phyloP scores from a whole-genome alignment of 179 eudicot species.

The Pouteria campechiana region DNA sequence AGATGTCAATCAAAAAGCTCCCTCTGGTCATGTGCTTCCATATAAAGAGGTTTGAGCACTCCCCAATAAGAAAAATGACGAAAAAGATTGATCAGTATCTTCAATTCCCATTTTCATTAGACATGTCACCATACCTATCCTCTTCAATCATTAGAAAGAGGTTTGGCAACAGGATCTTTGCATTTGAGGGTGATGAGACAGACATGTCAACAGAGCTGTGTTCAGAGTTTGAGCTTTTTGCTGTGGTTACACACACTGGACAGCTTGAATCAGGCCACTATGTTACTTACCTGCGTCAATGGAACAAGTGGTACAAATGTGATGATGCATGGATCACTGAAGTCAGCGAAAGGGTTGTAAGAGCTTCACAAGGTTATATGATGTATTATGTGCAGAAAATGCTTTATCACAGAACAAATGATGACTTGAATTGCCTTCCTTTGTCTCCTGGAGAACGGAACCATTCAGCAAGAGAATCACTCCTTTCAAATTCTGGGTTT shows the following conservation, averaged over 20 bases:
- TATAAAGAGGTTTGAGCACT: constrained; percentile 55
- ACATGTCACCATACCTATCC: constrained; percentile 50
- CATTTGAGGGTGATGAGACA: constrained; percentile 30
- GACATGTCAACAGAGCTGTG: constrained; percentile 25
- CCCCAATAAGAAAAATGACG: constrained; percentile 29
- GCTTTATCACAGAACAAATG: constrained; percentile 18
- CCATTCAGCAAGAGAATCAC: constrained; percentile 27
- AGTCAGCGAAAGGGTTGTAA: constrained; percentile 41
- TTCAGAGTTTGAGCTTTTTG: constrained; percentile 48
- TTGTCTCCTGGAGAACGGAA: constrained; percentile 22
- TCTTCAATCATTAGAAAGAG: constrained; percentile 37
- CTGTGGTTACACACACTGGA: constrained; percentile 54
- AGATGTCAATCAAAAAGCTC: constrained; percentile 49
- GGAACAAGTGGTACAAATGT: constrained; percentile 54
- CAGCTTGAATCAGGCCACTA: constrained; percentile 58
- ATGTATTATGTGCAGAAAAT: constrained; percentile 28
- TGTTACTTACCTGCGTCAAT: constrained; percentile 38
- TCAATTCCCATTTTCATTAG: constrained; percentile 53
- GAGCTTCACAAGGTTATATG: constrained; percentile 39
- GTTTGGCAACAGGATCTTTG: constrained; percentile 41
- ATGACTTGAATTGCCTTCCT: constrained; percentile 24
- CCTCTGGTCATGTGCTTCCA: constrained; percentile 55
- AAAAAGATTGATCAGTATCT: constrained; percentile 41
- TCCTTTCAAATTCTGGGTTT: constrained; percentile 38
- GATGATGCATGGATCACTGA: constrained; percentile 65